Conservation (phyloP, 805 yeast species). For the Wickerhamomyces sydowiorum region DNA sequence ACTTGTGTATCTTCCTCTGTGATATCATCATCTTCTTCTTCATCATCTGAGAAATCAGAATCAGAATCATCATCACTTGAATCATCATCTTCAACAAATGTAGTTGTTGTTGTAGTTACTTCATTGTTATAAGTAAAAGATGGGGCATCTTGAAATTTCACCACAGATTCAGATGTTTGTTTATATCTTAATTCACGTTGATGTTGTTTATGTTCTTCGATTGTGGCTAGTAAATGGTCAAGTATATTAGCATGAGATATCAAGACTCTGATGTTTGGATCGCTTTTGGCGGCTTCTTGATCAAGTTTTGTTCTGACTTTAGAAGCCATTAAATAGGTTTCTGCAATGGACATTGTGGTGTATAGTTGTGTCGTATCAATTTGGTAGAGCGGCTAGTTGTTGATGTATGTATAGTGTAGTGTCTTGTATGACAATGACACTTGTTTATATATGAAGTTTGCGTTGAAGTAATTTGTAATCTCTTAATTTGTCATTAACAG, state of each 20-base stretch:
- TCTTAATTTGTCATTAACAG: too few species aligned
- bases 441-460: not conserved
- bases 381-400: not conserved
- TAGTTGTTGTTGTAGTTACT: slow-evolving; percentile 4
- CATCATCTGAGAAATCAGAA: slow-evolving; percentile 7
- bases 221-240: slow-evolving; percentile 20
- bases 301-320: slow-evolving; percentile 21
- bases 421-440: not conserved
- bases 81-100: slow-evolving; percentile 7
- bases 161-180: not conserved
- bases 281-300: slow-evolving; percentile 18
- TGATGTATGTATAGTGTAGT: not conserved
- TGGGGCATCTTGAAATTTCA: not conserved
- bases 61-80: slow-evolving; percentile 11
- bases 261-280: slow-evolving; percentile 18
- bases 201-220: slow-evolving; percentile 11
- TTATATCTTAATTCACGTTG: slow-evolving; percentile 1
- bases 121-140: slow-evolving; percentile 2
- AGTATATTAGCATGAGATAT: slow-evolving; percentile 23
- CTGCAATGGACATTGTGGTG: slow-evolving; percentile 2
- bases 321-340: slow-evolving; percentile 18
- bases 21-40: slow-evolving; percentile 10
- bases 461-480: too few species aligned
- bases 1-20: not conserved
- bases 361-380: not conserved